Conservation (phyloP, 2,329 filamentous ascomycete species). For the Alternaria brassicicola region DNA sequence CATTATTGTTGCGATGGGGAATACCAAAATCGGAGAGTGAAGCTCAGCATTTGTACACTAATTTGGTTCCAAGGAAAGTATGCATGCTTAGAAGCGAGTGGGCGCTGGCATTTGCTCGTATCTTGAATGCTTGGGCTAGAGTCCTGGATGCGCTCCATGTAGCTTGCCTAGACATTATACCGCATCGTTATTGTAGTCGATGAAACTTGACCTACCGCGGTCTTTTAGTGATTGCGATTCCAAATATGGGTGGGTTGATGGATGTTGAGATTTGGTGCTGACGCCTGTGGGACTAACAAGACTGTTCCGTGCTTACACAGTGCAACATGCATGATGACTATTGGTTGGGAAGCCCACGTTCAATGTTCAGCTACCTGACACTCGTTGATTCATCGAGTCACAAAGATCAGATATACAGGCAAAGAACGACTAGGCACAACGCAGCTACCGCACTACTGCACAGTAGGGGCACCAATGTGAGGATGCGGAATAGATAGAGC, state of each 20-base stretch:
- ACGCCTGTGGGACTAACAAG: background rate
- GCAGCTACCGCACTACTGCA: background rate
- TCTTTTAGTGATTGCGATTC: background rate
- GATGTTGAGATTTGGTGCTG: background rate
- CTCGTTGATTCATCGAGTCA: background rate
- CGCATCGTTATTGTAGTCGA: background rate
- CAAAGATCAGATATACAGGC: background rate
- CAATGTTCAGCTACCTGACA: background rate
- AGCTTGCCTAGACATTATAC: conserved; percentile 4
- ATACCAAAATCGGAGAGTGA: conserved; percentile 7
- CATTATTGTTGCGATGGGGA: background rate
- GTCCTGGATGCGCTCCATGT: background rate
- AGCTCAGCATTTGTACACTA: conserved; percentile 13
- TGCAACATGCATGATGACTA: background rate
- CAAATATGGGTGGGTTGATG: background rate
- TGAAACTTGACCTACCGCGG: background rate
- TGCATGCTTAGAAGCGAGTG: conserved; percentile 1
- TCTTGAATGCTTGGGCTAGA: conserved; percentile 7
- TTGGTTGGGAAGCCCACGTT: background rate
- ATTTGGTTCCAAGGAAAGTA: conserved; percentile 8
- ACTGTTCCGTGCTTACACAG: background rate
- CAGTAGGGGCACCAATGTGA: background rate
- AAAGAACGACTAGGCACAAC: background rate
- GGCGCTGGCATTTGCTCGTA: conserved; percentile 3
- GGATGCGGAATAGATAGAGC: background rate